Conservation (phyloP, 306 rosid species). For the Hippophae rhamnoides region DNA sequence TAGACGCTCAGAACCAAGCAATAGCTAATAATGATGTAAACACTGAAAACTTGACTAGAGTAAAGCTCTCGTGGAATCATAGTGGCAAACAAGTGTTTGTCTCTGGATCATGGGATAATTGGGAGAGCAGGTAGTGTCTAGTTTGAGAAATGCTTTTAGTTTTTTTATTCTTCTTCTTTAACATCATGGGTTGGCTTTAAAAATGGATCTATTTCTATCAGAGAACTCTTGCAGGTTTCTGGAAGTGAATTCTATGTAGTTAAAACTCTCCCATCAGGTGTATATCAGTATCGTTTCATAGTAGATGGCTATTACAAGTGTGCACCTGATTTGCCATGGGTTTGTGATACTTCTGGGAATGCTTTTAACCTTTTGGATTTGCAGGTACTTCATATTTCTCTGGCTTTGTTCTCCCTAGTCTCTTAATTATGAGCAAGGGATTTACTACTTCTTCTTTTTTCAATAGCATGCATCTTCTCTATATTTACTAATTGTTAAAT, state of each 20-base stretch:
- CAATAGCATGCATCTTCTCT: too few relatives aligned
- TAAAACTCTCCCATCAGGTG: conserved; percentile 54
- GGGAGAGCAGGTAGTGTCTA: conserved; percentile 51
- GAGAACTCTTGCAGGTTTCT: conserved; percentile 48
- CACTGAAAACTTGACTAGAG: conserved; percentile 31
- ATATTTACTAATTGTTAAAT: too few relatives aligned
- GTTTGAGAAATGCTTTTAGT: neutral
- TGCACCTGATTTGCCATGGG: conserved; percentile 67
- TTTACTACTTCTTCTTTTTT: too few relatives aligned
- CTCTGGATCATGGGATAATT: conserved; percentile 84
- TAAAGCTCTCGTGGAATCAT: conserved; percentile 61
- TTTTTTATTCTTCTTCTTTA: neutral
- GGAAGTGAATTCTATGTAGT: conserved; percentile 30
- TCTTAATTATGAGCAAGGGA: too few relatives aligned
- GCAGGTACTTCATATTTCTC: conserved; percentile 38
- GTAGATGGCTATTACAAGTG: conserved; percentile 62
- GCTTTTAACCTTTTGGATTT: conserved; percentile 68
- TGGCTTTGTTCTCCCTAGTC: neutral
- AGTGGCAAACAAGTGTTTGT: conserved; percentile 49
- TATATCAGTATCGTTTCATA: conserved; percentile 63
- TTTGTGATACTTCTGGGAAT: conserved; percentile 36
- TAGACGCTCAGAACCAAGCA: conserved; percentile 23
- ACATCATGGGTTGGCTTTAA: neutral
- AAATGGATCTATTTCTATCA: conserved; percentile 24
- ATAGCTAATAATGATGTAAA: conserved; percentile 26